Evolutionary conservation across 805 yeast genomes (phyloP).

Genomic region (Saccharomyces jurei): DNA sequence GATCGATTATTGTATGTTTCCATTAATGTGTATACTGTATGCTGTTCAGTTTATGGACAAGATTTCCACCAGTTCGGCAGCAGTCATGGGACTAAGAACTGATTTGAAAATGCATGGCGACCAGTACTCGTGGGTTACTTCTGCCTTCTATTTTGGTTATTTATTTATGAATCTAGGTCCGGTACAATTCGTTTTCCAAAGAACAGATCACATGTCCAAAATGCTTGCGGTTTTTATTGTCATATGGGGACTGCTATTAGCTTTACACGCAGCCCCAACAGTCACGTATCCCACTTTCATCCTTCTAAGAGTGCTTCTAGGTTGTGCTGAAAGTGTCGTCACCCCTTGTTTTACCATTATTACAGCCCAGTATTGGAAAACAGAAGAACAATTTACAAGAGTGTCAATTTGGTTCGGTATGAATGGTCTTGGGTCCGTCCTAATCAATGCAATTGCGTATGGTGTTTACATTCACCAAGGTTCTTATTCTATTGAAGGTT

Average conservation of each 20-base stretch:
- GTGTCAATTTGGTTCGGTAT: slow-evolving; percentile 39
- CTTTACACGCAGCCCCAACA: slow-evolving; percentile 43
- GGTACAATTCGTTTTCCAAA: slow-evolving; percentile 35
- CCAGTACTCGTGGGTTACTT: slow-evolving; percentile 48
- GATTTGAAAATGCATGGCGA: slow-evolving; percentile 39
- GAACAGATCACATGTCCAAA: slow-evolving; percentile 46
- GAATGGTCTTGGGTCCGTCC: slow-evolving; percentile 40
- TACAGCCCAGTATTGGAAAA: slow-evolving; percentile 52
- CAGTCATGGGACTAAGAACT: slow-evolving; percentile 42
- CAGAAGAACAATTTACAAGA: slow-evolving; percentile 38
- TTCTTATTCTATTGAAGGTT: slow-evolving; percentile 39
- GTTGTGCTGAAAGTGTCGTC: slow-evolving; percentile 44
- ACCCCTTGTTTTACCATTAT: slow-evolving; percentile 51
- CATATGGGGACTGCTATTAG: slow-evolving; percentile 55
- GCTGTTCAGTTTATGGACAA: slow-evolving; percentile 57
- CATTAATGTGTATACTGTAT: slow-evolving; percentile 42
- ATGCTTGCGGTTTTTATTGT: slow-evolving; percentile 41
- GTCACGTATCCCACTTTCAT: slow-evolving; percentile 39
- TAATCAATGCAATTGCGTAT: slow-evolving; percentile 49
- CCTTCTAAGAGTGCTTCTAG: slow-evolving; percentile 42
- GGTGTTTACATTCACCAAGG: slow-evolving; percentile 37
- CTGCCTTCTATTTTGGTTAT: slow-evolving; percentile 59
- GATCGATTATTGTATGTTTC: slow-evolving; percentile 43
- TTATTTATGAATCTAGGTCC: slow-evolving; percentile 42
- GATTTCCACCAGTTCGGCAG: slow-evolving; percentile 42